A percentile compares a stretch with the other conserved stretches of the same genome.
Evolutionary conservation across 1,284 basidiomycete genomes (phyloP).

Genomic region (Apiotrichum sp.): DNA sequence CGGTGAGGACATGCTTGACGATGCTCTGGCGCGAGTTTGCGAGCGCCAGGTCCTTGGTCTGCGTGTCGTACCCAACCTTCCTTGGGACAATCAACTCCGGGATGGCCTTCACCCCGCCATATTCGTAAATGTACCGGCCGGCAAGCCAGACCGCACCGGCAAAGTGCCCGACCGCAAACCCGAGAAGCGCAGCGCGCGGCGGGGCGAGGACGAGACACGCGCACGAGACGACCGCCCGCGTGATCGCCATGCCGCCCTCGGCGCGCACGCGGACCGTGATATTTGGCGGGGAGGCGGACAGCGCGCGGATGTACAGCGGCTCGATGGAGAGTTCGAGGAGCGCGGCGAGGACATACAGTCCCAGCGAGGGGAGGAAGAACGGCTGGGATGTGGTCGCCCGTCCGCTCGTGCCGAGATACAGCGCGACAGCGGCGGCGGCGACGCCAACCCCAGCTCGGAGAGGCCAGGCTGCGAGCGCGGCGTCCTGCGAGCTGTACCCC

Average conservation of each 20-base stretch:
- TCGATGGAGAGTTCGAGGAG: slow-evolving; percentile 71
- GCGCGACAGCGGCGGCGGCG: slow-evolving; percentile 50
- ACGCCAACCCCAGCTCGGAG: slow-evolving; percentile 59
- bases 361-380: slow-evolving; percentile 59
- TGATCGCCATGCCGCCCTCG: slow-evolving; percentile 73
- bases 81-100: not conserved
- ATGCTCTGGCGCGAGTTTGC: slow-evolving; percentile 62
- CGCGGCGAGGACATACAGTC: slow-evolving; percentile 66
- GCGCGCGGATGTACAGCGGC: slow-evolving; percentile 72
- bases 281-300: slow-evolving; percentile 53
- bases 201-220: slow-evolving; percentile 50
- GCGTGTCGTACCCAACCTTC: not conserved
- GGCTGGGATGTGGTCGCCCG: slow-evolving; percentile 57
- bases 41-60: slow-evolving; percentile 27
- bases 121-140: slow-evolving; percentile 38
- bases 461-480: slow-evolving; percentile 51
- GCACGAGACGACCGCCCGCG: slow-evolving; percentile 67
- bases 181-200: slow-evolving; percentile 58
- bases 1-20: slow-evolving; percentile 90
- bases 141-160: slow-evolving; percentile 56
- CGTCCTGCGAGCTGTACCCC: not conserved
- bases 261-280: slow-evolving; percentile 67
- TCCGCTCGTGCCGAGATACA: slow-evolving; percentile 55
- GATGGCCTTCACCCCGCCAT: slow-evolving; percentile 5
- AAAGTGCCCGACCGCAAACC: slow-evolving; percentile 75